These are phyloP conservation scores for Cruciata laevipes DNA, from an alignment of 257 asterid species.

Conservation along the genomic window DNA sequence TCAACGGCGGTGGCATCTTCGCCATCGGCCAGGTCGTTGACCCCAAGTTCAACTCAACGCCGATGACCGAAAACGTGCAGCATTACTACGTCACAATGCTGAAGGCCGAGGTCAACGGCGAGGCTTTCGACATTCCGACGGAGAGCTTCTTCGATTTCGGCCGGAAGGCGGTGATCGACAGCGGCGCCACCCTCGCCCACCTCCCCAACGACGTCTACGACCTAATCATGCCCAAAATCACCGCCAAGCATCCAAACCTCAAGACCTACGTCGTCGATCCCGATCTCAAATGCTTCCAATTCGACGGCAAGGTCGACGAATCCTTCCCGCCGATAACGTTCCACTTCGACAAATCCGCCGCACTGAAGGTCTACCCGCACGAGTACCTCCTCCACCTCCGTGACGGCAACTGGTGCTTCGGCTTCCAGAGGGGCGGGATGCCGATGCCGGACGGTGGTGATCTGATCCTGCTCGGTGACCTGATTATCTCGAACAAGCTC, in stretches of 20 bases:
- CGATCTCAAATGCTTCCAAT: conserved; percentile 13
- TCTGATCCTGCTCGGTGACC: conserved; percentile 63
- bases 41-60: conserved; percentile 11
- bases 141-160: conserved; percentile 12
- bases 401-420: conserved; percentile 51
- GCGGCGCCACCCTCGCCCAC: conserved; percentile 25
- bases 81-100: conserved; percentile 19
- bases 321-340: conserved; percentile 25
- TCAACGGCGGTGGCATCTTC: conserved; percentile 23
- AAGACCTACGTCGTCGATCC: conserved; percentile 4
- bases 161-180: conserved; percentile 22
- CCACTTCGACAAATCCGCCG: conserved; percentile 15
- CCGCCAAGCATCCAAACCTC: conserved; percentile 1
- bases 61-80: background rate
- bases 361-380: conserved; percentile 16
- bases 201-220: conserved; percentile 17
- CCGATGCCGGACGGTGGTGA: conserved; percentile 54
- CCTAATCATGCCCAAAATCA: conserved; percentile 1
- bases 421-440: conserved; percentile 59
- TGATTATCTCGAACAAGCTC: conserved; percentile 58
- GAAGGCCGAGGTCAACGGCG: conserved; percentile 16
- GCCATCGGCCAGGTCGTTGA: conserved; percentile 24
- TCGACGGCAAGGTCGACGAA: conserved; percentile 12
- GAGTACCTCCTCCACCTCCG: conserved; percentile 24
- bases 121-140: background rate